phyloP scores from a whole-genome alignment of 371 early-diverging fungal species.

The Rhizopus arrhizus region DNA sequence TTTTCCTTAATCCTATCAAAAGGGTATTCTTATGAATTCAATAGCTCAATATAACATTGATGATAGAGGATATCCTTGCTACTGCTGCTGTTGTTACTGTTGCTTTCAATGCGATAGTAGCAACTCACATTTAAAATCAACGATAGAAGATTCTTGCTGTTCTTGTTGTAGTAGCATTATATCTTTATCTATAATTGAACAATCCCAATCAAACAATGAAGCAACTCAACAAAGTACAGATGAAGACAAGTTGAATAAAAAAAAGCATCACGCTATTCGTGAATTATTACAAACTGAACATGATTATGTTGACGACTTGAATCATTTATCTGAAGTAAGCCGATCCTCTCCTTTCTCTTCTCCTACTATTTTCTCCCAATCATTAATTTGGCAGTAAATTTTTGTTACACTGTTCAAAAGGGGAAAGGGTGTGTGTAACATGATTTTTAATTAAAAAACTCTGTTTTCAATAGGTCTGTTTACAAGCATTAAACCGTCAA shows the following conservation, averaged over 20 bases:
- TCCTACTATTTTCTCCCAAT: neutral
- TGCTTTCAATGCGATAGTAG: constrained; percentile 6
- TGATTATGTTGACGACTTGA: constrained; percentile 46
- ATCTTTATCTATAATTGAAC: constrained; percentile 4
- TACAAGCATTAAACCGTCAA: constrained; percentile 32
- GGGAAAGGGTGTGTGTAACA: neutral
- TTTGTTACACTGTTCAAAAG: neutral
- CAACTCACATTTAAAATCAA: neutral
- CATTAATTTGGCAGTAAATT: neutral
- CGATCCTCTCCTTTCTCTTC: neutral
- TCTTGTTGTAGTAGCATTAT: constrained; percentile 29
- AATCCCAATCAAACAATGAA: neutral
- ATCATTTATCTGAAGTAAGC: constrained; percentile 43
- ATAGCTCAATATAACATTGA: constrained; percentile 1
- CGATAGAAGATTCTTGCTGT: constrained; percentile 8
- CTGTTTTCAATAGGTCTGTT: constrained; percentile 31
- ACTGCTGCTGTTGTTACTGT: constrained; percentile 20
- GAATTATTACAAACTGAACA: constrained; percentile 52
- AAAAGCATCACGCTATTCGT: constrained; percentile 42
- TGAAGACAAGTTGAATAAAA: constrained; percentile 19
- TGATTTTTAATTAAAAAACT: neutral
- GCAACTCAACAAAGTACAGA: neutral
- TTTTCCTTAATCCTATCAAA: too few species aligned
- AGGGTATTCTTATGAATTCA: neutral
- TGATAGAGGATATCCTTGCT: constrained; percentile 5